Base-by-base conservation (phyloP, 495 filamentous ascomycete species). In the Penicillium cosmopolitanum region DNA sequence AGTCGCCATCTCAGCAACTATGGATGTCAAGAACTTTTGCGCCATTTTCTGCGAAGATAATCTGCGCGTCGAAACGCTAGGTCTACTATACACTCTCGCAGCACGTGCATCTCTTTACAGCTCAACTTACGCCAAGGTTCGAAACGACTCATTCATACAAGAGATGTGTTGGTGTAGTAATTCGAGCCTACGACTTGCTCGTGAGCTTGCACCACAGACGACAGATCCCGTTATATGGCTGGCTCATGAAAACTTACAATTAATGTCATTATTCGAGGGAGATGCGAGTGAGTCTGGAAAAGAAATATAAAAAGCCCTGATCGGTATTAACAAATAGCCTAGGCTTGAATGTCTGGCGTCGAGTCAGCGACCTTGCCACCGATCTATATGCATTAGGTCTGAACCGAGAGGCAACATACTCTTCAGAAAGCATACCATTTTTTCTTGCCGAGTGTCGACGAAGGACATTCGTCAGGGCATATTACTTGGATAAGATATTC, bases 401-500 rank as follows among this genome's bases (percentile, higher is more conserved):
- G 38, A 53, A 66, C 35, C 43, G 64, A 23, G 64, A 66, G 50
- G 54, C 55, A 18, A 66, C 64, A 38, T 66, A 66, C 48, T 61
- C 61, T 10, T 33, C 61, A 4, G 44, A 61, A 8, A 50, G 21
- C 28, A 60, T 51, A 5, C 64, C 64, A 2, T 64, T 66, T 28
- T 66, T 66, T 18, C 61, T 66, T 28, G 61, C 64, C 38, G 61
- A 66, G 21, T 55, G 57, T 46, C 56, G 64, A 19, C 54, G 64
- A 23, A 64, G 52, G 42, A 56, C 23, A 2, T 66, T 64, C 42
- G 57, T 43, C 4, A 58, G 53, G 33, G 61, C 51, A 34, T 66
- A 66, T 58, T 64, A 64, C 33, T 46, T 66, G 6, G 64, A 66
- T 16, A 66, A 66, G 35, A 52, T 66, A 51, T 64, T 66, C n/a